Base-by-base conservation (phyloP, 2,329 filamentous ascomycete species). In the Neofusicoccum cordaticola region DNA sequence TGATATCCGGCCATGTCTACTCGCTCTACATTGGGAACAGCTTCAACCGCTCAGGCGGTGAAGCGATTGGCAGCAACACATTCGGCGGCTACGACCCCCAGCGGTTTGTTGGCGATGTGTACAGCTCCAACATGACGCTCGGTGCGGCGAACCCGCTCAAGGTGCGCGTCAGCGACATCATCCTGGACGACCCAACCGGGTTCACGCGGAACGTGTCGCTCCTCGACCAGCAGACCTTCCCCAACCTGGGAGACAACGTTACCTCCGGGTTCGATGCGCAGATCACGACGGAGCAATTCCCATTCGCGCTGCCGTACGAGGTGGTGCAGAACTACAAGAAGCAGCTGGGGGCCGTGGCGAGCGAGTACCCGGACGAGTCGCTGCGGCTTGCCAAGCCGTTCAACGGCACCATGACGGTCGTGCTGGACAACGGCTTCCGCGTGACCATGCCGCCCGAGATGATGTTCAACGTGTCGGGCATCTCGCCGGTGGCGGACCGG, bases 21-120 rank as follows among this genome's bases (percentile, higher is more conserved):
- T 77, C 78, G 8, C 71, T 81, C 3, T 81, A 80, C 67, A 76
- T 80, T 50, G 79, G 79, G 2, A 75, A 78, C 57, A 75, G 75
- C 27, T 78, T 79, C 66, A 73, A 77, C 44, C 73, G 77, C 37
- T 77, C 78, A 1, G 77, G 76, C 15, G 79, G 79, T 15, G 68
- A 65, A 2, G 72, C 79, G 31, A 81, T 80, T 62, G 79, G 79
- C 31, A 78, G 75, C 65, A 77, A 79, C 42, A 74, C 75, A 2
- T 77, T 80, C 42, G 79, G 79, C n/a, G 79, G 79, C 22, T 81
- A 78, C 42, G 62, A 81, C 67, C 75, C 78, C 12, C 77, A 77
- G 27, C 76, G 79, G 19, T 80, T 81, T 66, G 73, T 71, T 1
- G 77, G 75, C 37, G 67, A 67, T 0, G 71, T 75, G 1, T 70